Conservation (phyloP, 495 filamentous ascomycete genomes). For the Aspergillus bridgeri region DNA sequence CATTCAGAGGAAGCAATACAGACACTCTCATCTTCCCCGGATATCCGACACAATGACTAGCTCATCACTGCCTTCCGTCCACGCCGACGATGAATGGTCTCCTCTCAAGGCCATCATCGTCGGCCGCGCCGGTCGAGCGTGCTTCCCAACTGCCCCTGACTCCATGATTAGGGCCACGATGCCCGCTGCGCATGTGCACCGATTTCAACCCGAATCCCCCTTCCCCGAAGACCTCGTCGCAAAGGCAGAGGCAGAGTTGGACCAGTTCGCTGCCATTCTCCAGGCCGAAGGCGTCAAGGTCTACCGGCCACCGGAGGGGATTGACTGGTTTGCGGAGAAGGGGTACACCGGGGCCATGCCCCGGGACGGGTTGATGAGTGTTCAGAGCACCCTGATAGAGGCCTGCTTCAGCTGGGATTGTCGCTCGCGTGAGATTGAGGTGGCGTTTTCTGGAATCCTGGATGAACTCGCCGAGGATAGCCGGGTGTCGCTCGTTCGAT, state of each 20-base stretch:
- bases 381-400: slow-evolving; percentile 22
- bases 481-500: slow-evolving; percentile 13
- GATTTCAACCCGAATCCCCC: slow-evolving; percentile 12
- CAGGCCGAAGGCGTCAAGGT: slow-evolving; percentile 14
- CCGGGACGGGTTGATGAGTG: slow-evolving; percentile 21
- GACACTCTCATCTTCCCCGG: no score
- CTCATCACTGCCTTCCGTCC: not conserved
- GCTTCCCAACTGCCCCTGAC: slow-evolving; percentile 14
- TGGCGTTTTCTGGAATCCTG: slow-evolving; percentile 11
- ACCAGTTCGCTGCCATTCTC: slow-evolving; percentile 17
- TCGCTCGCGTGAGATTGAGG: slow-evolving; percentile 16
- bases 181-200: slow-evolving; percentile 6
- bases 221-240: slow-evolving; percentile 13
- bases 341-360: slow-evolving; percentile 24
- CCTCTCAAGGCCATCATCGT: slow-evolving; percentile 16
- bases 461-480: slow-evolving; percentile 4
- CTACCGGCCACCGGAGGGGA: slow-evolving; percentile 11
- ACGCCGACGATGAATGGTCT: slow-evolving; percentile 18
- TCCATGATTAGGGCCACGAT: slow-evolving; percentile 20
- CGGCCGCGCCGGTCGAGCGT: slow-evolving; percentile 14
- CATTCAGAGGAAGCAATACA: no score
- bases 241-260: slow-evolving; percentile 19
- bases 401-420: slow-evolving; percentile 20
- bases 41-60: not conserved
- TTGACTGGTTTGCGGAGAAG: slow-evolving; percentile 14